Evolutionary conservation across 768 basidiomycete species (phyloP), one percentile per base, ranked within the genome.

Genomic region (Cystobasidium onofrii): DNA sequence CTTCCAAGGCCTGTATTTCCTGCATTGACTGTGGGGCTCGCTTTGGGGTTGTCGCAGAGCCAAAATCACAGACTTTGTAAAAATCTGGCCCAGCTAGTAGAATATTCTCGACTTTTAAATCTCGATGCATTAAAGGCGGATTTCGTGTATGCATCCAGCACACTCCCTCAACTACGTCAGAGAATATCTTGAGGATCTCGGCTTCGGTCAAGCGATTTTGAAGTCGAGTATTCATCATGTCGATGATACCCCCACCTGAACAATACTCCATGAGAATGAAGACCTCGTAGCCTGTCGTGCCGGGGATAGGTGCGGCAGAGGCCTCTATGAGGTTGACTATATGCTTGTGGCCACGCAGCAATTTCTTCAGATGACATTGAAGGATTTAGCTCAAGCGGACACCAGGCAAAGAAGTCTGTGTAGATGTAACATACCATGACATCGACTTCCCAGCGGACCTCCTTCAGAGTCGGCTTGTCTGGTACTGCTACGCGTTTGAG

Each of bases 41-140:
- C 25, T 93, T 64, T 0, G 76, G 88, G 1, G 87, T 85, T 0
- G 89, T 88, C 1, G 95, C 90, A 36, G 92, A 96, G 61, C 96
- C 96, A 82, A 99, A 99, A 81, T 99, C 96, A 81, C 96, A 99
- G 9, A 99, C 85, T 81, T 99, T 99, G 85, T 88, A 99, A 0
- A 87, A 88, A 0, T 90, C 88, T 0, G 86, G 81, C 1, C 89
- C 88, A 7, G 92, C 88, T 79, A 95, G 91, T 0, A 99, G 86
- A 77, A 99, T 97, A 81, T 99, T 99, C 81, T 99, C 96, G 39
- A 99, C 94, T 82, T 99, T 99, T 80, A 99, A 87, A 82, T 99
- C 96, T 50, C 96, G 91, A 80, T 99, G 96, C 27, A 99, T 84
- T 61, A 99, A 85, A 25, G 96, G 86, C 3, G 92, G 92, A 27